Conservation (phyloP, 768 basidiomycete species). For the Collybia nuda region DNA sequence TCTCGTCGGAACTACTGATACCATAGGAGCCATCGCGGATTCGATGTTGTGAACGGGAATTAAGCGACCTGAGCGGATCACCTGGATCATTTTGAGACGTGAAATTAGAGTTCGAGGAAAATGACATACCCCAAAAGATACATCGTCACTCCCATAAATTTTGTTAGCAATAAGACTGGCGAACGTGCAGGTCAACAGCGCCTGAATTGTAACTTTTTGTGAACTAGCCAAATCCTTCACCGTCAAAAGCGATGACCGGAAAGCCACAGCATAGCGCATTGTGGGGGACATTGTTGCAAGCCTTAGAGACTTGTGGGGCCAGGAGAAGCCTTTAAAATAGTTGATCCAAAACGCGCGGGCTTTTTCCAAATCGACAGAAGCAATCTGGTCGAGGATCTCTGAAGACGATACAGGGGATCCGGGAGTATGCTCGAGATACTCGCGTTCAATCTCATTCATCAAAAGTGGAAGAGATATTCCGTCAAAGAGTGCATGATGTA, state of each 20-base stretch:
- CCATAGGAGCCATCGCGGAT: conserved; percentile 25
- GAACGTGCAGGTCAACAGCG: conserved; percentile 28
- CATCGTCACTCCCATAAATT: conserved; percentile 24
- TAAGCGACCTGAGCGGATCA: conserved; percentile 34
- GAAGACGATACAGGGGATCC: conserved; percentile 7
- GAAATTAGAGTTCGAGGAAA: not conserved
- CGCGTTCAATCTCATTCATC: conserved; percentile 24
- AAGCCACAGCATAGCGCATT: conserved; percentile 11
- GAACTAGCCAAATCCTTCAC: conserved; percentile 23
- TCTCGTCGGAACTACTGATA: conserved; percentile 29
- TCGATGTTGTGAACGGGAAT: conserved; percentile 27
- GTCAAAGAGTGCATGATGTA: conserved; percentile 35
- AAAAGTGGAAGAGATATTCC: conserved; percentile 29
- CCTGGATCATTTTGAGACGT: conserved; percentile 14
- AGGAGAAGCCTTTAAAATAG: conserved; percentile 23
- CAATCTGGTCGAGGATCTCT: conserved; percentile 24
- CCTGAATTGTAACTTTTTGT: conserved; percentile 29
- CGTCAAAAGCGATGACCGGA: conserved; percentile 18
- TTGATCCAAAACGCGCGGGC: conserved; percentile 27
- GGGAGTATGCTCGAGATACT: conserved; percentile 14
- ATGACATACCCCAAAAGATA: conserved; percentile 32
- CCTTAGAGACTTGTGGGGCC: conserved; percentile 15
- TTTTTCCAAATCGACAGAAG: conserved; percentile 15
- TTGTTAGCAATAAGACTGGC: conserved; percentile 21
- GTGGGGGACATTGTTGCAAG: conserved; percentile 1